Evolutionary conservation across 805 yeast species (phyloP).

Genomic region (Lipomyces chichibuensis): DNA sequence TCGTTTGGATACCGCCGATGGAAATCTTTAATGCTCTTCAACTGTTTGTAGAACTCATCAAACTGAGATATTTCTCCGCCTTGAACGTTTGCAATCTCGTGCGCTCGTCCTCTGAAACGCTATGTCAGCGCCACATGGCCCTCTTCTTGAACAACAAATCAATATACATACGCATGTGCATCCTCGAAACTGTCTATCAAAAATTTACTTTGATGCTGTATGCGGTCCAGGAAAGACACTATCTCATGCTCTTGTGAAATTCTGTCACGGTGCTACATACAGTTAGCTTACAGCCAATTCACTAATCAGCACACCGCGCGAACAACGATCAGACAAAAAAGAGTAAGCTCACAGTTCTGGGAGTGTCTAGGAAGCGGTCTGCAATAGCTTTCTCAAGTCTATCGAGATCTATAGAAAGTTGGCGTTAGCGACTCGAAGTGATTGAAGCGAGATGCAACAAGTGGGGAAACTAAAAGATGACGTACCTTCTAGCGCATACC

Average conservation of each 20-base stretch:
- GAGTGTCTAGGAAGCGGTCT: conserved; percentile 52
- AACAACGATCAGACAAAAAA: conserved; percentile 51
- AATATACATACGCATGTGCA: conserved; percentile 16
- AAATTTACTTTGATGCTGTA: conserved; percentile 44
- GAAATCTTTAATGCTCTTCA: conserved; percentile 43
- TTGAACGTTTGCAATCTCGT: conserved; percentile 33
- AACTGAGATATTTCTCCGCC: conserved; percentile 43
- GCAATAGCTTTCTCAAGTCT: conserved; percentile 68
- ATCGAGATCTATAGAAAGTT: conserved; percentile 56
- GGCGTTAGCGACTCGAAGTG: conserved; percentile 1
- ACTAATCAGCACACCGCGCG: conserved; percentile 37
- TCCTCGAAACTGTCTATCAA: conserved; percentile 33
- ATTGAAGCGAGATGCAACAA: too few relatives aligned
- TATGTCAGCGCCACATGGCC: background rate
- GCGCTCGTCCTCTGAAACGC: conserved; percentile 21
- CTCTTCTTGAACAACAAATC: conserved; percentile 3
- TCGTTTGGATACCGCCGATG: conserved; percentile 44
- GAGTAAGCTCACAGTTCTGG: conserved; percentile 24
- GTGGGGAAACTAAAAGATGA: background rate
- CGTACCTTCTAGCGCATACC: conserved; percentile 39
- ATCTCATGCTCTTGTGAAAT: conserved; percentile 61
- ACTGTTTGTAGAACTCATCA: conserved; percentile 47
- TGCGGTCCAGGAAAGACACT: conserved; percentile 53
- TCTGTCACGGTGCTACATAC: conserved; percentile 24
- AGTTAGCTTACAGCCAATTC: background rate